These are phyloP conservation scores for Pseudogymnoascus sp. DNA, from an alignment of 2,329 filamentous ascomycete genomes.

Conservation along the genomic window DNA sequence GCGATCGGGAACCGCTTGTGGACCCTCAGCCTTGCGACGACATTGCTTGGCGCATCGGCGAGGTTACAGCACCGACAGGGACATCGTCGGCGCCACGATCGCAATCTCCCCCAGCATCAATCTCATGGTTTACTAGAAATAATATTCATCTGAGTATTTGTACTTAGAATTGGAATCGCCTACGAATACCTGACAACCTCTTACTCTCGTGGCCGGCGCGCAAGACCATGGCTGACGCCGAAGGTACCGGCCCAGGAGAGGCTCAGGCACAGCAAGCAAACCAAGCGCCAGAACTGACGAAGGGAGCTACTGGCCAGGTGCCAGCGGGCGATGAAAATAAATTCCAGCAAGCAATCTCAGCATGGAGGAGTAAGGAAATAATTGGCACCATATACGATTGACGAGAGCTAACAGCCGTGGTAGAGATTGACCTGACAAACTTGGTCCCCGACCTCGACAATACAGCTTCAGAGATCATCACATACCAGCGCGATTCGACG, in stretches of 20 bases:
- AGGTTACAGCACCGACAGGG: neutral
- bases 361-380: conserved; percentile 73
- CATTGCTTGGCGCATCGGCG: neutral
- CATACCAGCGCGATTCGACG: conserved; percentile 89
- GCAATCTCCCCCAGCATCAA: neutral
- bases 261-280: neutral
- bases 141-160: neutral
- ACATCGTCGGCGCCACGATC: neutral
- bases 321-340: conserved; percentile 65
- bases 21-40: conserved; percentile 4
- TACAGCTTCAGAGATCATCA: conserved; percentile 89
- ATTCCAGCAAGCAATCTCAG: conserved; percentile 91
- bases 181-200: neutral
- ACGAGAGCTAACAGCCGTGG: conserved; percentile 15
- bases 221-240: neutral
- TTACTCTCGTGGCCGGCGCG: neutral
- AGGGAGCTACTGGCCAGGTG: neutral
- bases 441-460: conserved; percentile 82
- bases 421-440: conserved; percentile 79
- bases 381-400: conserved; percentile 11
- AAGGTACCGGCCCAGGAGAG: conserved; percentile 1
- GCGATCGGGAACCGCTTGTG: conserved; percentile 1
- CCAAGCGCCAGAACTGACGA: neutral
- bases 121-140: neutral
- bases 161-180: neutral